Evolutionary conservation across 2,329 filamentous ascomycete species (phyloP), one percentile per base, ranked within the genome.

Genomic region (Raffaelea ambrosiae): DNA sequence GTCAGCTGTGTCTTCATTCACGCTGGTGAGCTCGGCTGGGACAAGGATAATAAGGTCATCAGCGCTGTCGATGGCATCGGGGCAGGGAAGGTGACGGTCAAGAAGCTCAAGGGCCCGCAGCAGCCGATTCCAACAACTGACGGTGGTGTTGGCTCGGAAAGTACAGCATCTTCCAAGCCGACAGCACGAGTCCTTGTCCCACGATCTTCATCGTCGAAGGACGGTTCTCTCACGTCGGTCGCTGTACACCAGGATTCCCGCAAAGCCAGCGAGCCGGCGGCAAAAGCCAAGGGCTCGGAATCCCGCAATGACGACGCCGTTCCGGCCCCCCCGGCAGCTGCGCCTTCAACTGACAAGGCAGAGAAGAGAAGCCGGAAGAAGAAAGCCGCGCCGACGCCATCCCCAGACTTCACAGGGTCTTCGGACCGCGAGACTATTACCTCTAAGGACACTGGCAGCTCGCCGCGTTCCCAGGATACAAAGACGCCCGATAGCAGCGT

Each of bases 11-110:
- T 97, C 46, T 83, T 82, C 54, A 81, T 98, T 63, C 91, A 86
- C 63, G 88, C 91, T 62, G 80, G 83, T 45, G 91, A 97, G 65
- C 73, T 98, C 43, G 93, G 94, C 26, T 97, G 90, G 90, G 85
- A 84, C 57, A 79, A 81, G 57, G 88, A 96, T 53, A 91, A 89
- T 66, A 95, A 94, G 71, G 86, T 95, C 46, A 72, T 95, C 36
- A 72, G 83, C 47, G 76, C 85, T 0, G 79, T 93, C 36, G 83
- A 95, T 63, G 90, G 88, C 3, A 74, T 88, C 40, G 74, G 83
- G 46, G 76, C 81, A 47, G 88, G 86, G 9, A 69, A 86, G 23
- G 86, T 95, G 50, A 79, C 79, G 38, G 83, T 95, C 45, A 76
- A 79, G 31, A 84, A 87, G 58, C 74, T 95, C 35, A 77, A 76